Percentiles rank a stretch among this genome's conserved stretches.
Conservation (phyloP, 148 eudicot species). For the Euryodendron excelsum region DNA sequence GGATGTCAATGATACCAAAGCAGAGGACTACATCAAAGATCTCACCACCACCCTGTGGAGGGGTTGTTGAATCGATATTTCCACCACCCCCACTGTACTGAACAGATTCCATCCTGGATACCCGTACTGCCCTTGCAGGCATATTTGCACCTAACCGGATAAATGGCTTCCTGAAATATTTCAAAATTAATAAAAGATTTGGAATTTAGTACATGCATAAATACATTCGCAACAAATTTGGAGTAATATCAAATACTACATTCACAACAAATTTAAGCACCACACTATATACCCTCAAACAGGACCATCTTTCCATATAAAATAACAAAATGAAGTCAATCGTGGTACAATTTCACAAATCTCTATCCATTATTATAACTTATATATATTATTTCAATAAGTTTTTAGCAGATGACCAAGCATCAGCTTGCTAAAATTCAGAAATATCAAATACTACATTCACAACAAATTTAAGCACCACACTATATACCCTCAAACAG, state of each 20-base stretch:
- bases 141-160: conserved; percentile 18
- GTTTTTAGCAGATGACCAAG: background rate
- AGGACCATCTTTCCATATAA: background rate
- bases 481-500: background rate
- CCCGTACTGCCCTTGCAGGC: conserved; percentile 26
- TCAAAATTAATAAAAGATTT: background rate
- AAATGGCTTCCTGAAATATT: conserved; percentile 24
- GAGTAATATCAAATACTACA: background rate
- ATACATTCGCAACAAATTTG: background rate
- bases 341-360: too few relatives aligned
- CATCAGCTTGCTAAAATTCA: background rate
- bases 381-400: too few relatives aligned
- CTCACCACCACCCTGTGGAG: conserved; percentile 4
- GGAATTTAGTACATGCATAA: background rate
- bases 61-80: conserved; percentile 16
- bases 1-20: conserved; percentile 26
- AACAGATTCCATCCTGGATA: conserved; percentile 17
- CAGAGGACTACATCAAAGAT: conserved; percentile 23
- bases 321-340: background rate
- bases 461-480: too few relatives aligned
- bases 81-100: conserved; percentile 14
- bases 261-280: too few relatives aligned
- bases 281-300: background rate
- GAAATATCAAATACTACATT: background rate
- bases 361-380: too few relatives aligned